Evolutionary conservation across 1,139 yeast genomes (phyloP).

Genomic region (Debaryomyces subglobosus): DNA sequence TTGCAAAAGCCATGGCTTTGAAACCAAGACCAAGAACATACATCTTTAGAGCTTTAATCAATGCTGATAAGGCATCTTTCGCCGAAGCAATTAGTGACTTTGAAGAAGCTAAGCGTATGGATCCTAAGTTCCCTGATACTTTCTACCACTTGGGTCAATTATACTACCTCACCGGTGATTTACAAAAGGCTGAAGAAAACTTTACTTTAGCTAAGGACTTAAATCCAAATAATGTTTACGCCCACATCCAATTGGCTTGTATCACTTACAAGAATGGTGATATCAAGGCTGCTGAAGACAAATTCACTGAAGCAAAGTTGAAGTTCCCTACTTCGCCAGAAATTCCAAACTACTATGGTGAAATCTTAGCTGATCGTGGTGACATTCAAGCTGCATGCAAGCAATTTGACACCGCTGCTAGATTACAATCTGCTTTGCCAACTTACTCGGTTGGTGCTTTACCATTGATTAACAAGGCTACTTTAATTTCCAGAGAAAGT

Average conservation of each 20-base stretch:
- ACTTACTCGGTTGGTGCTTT: constrained; percentile 76
- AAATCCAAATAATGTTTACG: constrained; percentile 77
- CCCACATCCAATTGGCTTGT: constrained; percentile 93
- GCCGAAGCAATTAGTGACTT: constrained; percentile 71
- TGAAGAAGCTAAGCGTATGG: constrained; percentile 68
- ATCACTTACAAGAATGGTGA: constrained; percentile 83
- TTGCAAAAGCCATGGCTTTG: constrained; percentile 65
- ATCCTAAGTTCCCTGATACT: constrained; percentile 76
- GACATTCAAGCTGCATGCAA: constrained; percentile 72
- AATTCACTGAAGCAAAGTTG: constrained; percentile 73
- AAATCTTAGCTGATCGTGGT: constrained; percentile 82
- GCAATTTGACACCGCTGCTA: constrained; percentile 86
- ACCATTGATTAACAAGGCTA: constrained; percentile 89
- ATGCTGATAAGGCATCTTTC: constrained; percentile 75
- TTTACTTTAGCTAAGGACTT: constrained; percentile 76
- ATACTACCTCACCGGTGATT: constrained; percentile 77
- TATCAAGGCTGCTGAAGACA: constrained; percentile 58
- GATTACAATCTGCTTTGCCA: constrained; percentile 72
- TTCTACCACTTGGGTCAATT: constrained; percentile 96
- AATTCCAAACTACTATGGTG: constrained; percentile 95
- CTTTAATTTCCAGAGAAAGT: constrained; percentile 65
- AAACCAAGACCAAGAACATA: constrained; percentile 82
- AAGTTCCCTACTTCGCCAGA: constrained; percentile 88
- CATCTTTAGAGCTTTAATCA: constrained; percentile 80
- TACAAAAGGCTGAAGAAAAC: constrained; percentile 70